Conservation (phyloP, 495 filamentous ascomycete species). For the Penicillium robsamsonii region DNA sequence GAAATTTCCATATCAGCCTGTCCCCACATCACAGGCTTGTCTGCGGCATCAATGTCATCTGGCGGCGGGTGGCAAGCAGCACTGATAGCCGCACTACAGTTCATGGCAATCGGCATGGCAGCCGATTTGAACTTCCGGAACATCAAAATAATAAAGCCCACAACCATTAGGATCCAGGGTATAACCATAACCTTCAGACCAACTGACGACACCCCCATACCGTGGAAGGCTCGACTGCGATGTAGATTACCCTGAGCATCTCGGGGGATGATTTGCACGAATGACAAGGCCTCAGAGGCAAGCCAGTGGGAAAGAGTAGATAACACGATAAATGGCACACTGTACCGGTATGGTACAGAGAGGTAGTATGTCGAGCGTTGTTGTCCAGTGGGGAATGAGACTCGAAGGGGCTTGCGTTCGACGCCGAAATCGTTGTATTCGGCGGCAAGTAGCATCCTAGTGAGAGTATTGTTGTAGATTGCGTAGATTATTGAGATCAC, state of each 20-base stretch:
- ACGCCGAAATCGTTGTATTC: conserved; percentile 6
- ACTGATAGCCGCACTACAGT: conserved; percentile 6
- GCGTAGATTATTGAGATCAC: background rate
- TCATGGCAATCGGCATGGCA: background rate
- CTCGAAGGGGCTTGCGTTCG: background rate
- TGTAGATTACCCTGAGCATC: background rate
- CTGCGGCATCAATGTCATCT: background rate
- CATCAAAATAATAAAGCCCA: background rate
- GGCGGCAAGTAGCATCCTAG: background rate
- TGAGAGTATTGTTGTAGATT: background rate
- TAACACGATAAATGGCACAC: background rate
- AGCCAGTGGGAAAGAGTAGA: conserved; percentile 10
- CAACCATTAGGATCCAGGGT: background rate
- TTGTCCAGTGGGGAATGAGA: conserved; percentile 2
- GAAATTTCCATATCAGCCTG: background rate
- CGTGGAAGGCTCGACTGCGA: background rate
- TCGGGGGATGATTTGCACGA: background rate
- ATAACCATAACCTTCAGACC: background rate
- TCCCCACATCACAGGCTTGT: conserved; percentile 8
- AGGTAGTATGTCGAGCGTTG: conserved; percentile 10
- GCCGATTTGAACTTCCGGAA: background rate
- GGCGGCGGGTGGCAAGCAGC: conserved; percentile 8
- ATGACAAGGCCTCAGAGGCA: conserved; percentile 3
- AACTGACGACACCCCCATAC: background rate
- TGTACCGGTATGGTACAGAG: conserved; percentile 6